Evolutionary conservation across 495 filamentous ascomycete species (phyloP).

Genomic region (Xylaria acuta): DNA sequence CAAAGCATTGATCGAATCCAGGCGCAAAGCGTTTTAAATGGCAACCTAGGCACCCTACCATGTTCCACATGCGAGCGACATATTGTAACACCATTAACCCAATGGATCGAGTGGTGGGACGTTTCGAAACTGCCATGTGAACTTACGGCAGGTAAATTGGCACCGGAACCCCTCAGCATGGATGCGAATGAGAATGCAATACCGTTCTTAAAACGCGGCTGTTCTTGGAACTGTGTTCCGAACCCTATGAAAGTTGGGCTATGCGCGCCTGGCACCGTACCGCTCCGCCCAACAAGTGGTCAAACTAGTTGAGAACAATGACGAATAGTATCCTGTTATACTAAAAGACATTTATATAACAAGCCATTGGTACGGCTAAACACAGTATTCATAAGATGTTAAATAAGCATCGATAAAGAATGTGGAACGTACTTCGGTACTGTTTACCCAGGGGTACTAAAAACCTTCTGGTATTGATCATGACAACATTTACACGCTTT

Average conservation of each 20-base stretch:
- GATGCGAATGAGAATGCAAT: constrained; percentile 47
- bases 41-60: constrained; percentile 52
- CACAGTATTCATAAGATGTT: not conserved
- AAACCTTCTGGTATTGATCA: not conserved
- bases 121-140: constrained; percentile 28
- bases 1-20: constrained; percentile 50
- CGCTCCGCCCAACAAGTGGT: not conserved
- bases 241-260: constrained; percentile 28
- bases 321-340: not conserved
- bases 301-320: not conserved
- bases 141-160: constrained; percentile 3
- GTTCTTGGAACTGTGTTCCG: constrained; percentile 70
- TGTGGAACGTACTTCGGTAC: not conserved
- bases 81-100: constrained; percentile 65
- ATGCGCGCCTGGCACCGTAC: constrained; percentile 23
- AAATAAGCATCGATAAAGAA: not conserved
- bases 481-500: not conserved
- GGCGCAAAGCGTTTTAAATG: constrained; percentile 49
- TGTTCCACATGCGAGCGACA: constrained; percentile 67
- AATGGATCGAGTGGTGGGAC: constrained; percentile 82
- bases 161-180: constrained; percentile 34
- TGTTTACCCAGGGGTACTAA: not conserved
- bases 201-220: constrained; percentile 69
- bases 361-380: not conserved
- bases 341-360: not conserved